Conservation (phyloP, 768 basidiomycete genomes). For the Dictyophora rubrovolvata region DNA sequence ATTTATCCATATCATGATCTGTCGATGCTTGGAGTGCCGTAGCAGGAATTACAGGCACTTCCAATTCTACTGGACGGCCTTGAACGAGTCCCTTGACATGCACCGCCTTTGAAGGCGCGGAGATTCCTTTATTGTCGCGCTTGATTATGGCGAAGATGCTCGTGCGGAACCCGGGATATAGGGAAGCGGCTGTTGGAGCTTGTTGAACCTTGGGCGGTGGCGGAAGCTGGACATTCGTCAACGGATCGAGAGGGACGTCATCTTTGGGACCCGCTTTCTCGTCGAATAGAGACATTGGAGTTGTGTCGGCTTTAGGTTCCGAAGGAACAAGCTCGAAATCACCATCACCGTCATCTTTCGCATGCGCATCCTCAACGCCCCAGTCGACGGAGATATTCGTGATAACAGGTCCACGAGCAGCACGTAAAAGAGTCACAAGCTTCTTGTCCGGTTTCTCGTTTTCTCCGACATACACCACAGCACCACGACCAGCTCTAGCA, state of each 20-base stretch:
- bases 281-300: slow-evolving; percentile 5
- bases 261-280: neutral
- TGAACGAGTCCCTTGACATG: slow-evolving; percentile 7
- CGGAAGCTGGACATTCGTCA: slow-evolving; percentile 1
- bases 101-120: neutral
- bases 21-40: neutral
- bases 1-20: slow-evolving; percentile 8
- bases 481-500: slow-evolving; percentile 43
- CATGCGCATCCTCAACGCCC: slow-evolving; percentile 15
- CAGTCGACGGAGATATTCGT: slow-evolving; percentile 41
- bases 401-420: slow-evolving; percentile 38
- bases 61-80: slow-evolving; percentile 10
- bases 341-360: neutral
- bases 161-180: slow-evolving; percentile 9
- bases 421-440: slow-evolving; percentile 40
- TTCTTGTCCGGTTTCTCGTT: slow-evolving; percentile 40
- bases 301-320: neutral
- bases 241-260: neutral
- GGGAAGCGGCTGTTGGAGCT: neutral
- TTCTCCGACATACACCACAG: slow-evolving; percentile 34
- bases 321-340: slow-evolving; percentile 11
- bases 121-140: neutral
- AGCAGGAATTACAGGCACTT: slow-evolving; percentile 9
- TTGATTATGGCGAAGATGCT: slow-evolving; percentile 14
- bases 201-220: slow-evolving; percentile 10